A percentile compares a stretch with the other conserved stretches of the same genome.
Conservation (phyloP, 2,329 filamentous ascomycete genomes). For the Diplodia seriata region DNA sequence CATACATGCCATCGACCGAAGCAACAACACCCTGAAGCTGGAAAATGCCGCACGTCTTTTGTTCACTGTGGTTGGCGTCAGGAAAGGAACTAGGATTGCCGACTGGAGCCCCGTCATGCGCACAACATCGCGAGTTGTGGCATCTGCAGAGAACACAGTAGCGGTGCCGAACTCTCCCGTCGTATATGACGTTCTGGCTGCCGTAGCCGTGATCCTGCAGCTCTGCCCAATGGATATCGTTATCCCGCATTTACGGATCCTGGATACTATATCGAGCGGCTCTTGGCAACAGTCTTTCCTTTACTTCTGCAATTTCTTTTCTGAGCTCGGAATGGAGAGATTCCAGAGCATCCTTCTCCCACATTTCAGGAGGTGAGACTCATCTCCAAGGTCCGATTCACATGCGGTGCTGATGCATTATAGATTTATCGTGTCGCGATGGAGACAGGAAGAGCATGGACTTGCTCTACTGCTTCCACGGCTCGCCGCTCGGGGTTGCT, state of each 20-base stretch:
- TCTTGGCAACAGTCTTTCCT: constrained; percentile 77
- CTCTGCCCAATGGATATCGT: constrained; percentile 80
- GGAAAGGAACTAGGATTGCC: constrained; percentile 76
- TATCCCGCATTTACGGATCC: constrained; percentile 70
- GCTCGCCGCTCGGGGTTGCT: constrained; percentile 34
- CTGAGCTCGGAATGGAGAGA: constrained; percentile 72
- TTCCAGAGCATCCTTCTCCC: constrained; percentile 81
- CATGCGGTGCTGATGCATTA: constrained; percentile 35
- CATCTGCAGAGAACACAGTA: constrained; percentile 36
- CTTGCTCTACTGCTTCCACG: constrained; percentile 44
- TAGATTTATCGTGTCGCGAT: constrained; percentile 70
- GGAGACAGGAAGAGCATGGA: constrained; percentile 42
- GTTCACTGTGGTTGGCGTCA: constrained; percentile 75
- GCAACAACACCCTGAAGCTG: constrained; percentile 34
- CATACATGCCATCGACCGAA: neutral
- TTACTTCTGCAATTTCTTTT: constrained; percentile 82
- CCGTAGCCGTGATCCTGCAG: constrained; percentile 71
- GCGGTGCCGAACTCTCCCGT: neutral
- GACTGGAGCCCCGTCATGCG: constrained; percentile 74
- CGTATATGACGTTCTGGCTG: constrained; percentile 49
- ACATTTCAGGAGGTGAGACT: constrained; percentile 74
- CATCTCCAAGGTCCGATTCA: neutral
- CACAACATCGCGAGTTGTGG: constrained; percentile 42
- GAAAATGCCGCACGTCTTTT: constrained; percentile 58
- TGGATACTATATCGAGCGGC: constrained; percentile 70